Percentiles rank a stretch among this genome's conserved stretches.
These are phyloP conservation scores for Nowakowskiella sp. DNA, from an alignment of 192 early-diverging fungal species.

Conservation along the genomic window DNA sequence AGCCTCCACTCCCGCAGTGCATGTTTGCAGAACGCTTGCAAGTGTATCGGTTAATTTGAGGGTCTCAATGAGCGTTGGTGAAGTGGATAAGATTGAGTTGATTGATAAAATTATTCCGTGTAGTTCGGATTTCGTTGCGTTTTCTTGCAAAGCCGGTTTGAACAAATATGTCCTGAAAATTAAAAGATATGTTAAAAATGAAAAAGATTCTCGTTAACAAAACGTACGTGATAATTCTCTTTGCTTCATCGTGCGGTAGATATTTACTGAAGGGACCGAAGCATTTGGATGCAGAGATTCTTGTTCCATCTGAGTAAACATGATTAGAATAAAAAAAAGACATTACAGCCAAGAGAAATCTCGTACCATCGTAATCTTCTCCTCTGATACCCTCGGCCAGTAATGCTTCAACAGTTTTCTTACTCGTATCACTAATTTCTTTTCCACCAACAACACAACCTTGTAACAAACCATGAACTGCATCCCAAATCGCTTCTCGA, in stretches of 20 bases:
- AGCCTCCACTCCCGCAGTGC: not conserved
- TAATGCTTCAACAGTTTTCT: conserved; percentile 47
- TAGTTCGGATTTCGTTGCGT: conserved; percentile 10
- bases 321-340: not conserved
- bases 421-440: conserved; percentile 52
- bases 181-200: conserved; percentile 4
- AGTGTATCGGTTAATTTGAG: conserved; percentile 4
- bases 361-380: conserved; percentile 35
- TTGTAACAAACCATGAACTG: conserved; percentile 61
- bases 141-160: conserved; percentile 3
- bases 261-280: conserved; percentile 52
- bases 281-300: conserved; percentile 50
- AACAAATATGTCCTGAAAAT: conserved; percentile 24
- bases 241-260: conserved; percentile 37
- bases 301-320: conserved; percentile 37
- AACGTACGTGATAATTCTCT: conserved; percentile 34
- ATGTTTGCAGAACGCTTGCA: conserved; percentile 1
- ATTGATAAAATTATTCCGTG: conserved; percentile 39
- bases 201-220: conserved; percentile 15
- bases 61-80: conserved; percentile 35
- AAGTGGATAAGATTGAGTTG: conserved; percentile 36
- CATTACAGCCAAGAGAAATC: conserved; percentile 7
- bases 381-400: conserved; percentile 52
- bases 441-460: conserved; percentile 39
- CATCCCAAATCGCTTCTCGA: conserved; percentile 62